phyloP scores from a whole-genome alignment of 1,139 yeast genomes.

The Saccharomycopsis crataegensis region DNA sequence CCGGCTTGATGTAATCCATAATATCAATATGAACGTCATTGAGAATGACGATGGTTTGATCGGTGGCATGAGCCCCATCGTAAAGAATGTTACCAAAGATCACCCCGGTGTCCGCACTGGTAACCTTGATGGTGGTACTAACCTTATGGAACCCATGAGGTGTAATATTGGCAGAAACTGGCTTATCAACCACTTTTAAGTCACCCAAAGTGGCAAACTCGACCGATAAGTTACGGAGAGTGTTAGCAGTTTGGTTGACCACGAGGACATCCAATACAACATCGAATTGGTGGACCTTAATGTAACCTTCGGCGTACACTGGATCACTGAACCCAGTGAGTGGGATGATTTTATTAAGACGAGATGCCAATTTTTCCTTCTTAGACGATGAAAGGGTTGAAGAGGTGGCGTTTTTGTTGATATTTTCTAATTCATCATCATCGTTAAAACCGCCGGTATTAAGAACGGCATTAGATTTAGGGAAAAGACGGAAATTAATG shows the following conservation, averaged over 20 bases:
- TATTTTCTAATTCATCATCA: conserved; percentile 41
- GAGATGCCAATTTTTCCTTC: conserved; percentile 59
- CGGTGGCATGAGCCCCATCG: conserved; percentile 93
- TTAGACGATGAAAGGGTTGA: conserved; percentile 26
- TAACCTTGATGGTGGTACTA: conserved; percentile 85
- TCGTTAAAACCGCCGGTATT: conserved; percentile 36
- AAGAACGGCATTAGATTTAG: conserved; percentile 37
- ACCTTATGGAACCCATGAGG: conserved; percentile 94
- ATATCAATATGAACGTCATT: conserved; percentile 95
- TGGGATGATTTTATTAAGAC: conserved; percentile 82
- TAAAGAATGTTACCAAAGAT: conserved; percentile 95
- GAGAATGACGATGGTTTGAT: conserved; percentile 81
- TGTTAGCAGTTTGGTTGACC: conserved; percentile 89
- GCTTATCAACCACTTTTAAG: conserved; percentile 87
- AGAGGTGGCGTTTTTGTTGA: conserved; percentile 41
- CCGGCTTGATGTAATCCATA: conserved; percentile 96
- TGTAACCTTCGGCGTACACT: conserved; percentile 94
- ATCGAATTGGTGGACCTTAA: conserved; percentile 92
- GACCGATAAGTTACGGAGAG: conserved; percentile 84
- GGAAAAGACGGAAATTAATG: conserved; percentile 76
- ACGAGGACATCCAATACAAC: conserved; percentile 88
- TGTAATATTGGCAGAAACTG: conserved; percentile 87
- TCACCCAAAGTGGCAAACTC: conserved; percentile 97
- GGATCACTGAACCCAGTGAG: conserved; percentile 97
- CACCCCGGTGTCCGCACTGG: conserved; percentile 96